Evolutionary conservation across 768 basidiomycete species (phyloP).

Genomic region (Dendrothele bispora): DNA sequence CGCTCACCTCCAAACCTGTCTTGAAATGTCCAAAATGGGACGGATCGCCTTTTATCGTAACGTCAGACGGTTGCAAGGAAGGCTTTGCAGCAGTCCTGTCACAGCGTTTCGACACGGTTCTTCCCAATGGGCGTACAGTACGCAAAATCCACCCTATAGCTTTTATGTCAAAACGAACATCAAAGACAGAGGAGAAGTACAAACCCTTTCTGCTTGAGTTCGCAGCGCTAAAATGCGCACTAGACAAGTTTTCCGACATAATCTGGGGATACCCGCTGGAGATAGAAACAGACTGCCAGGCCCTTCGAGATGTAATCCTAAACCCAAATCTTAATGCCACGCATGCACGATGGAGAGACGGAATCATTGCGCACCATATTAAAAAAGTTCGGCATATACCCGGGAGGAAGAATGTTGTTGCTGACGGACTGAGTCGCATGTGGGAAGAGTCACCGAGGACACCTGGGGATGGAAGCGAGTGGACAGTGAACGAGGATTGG

Average conservation of each 20-base stretch:
- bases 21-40: constrained; percentile 19
- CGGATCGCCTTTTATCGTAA: constrained; percentile 27
- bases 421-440: constrained; percentile 23
- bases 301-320: constrained; percentile 21
- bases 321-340: constrained; percentile 19
- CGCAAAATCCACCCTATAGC: constrained; percentile 26
- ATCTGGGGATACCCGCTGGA: constrained; percentile 23
- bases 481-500: constrained; percentile 26
- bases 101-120: constrained; percentile 14
- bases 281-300: no score
- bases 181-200: no score
- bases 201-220: no score
- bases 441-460: constrained; percentile 8
- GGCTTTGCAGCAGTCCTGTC: constrained; percentile 27
- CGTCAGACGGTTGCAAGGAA: constrained; percentile 26
- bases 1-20: constrained; percentile 19
- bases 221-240: no score
- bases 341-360: constrained; percentile 27
- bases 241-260: constrained; percentile 17
- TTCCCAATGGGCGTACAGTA: constrained; percentile 12
- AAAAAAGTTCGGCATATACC: constrained; percentile 18
- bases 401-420: constrained; percentile 17
- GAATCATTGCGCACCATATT: constrained; percentile 22
- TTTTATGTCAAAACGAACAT: constrained; percentile 35
- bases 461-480: no score